Evolutionary conservation across 2,329 filamentous ascomycete genomes (phyloP).

Genomic region (Plenodomus biglobosus): DNA sequence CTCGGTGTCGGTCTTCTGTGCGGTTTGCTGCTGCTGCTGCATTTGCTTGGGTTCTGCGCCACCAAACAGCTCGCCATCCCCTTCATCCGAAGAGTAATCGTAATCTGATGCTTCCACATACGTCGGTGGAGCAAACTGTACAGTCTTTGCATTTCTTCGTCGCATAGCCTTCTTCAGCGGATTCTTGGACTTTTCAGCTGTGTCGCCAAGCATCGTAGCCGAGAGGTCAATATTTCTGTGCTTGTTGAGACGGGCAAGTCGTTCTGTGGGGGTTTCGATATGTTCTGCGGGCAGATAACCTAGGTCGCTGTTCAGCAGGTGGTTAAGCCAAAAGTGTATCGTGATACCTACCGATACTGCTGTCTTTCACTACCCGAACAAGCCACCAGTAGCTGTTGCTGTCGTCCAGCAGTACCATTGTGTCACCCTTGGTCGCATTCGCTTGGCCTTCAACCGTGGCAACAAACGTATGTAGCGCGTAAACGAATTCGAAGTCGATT

Average conservation of each 20-base stretch:
- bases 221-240: conserved; percentile 92
- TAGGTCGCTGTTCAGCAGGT: conserved; percentile 44
- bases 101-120: conserved; percentile 87
- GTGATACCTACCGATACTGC: conserved; percentile 71
- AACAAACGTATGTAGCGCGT: conserved; percentile 95
- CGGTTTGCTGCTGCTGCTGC: conserved; percentile 24
- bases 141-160: conserved; percentile 78
- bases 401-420: conserved; percentile 96
- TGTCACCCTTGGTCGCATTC: conserved; percentile 97
- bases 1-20: conserved; percentile 46
- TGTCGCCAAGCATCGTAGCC: conserved; percentile 70
- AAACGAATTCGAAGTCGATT: conserved; percentile 99
- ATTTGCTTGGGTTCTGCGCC: conserved; percentile 37
- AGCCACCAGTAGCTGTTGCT: conserved; percentile 99
- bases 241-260: conserved; percentile 91
- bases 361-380: conserved; percentile 94
- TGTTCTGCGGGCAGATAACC: conserved; percentile 96
- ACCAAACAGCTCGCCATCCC: conserved; percentile 51
- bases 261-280: conserved; percentile 95
- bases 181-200: conserved; percentile 77
- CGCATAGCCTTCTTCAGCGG: conserved; percentile 82
- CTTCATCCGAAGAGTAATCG: conserved; percentile 81
- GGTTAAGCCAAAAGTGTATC: neutral
- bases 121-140: conserved; percentile 80
- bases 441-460: conserved; percentile 97